phyloP scores from a whole-genome alignment of 1,139 yeast species.

The Casaregolazyma suthepensis region DNA sequence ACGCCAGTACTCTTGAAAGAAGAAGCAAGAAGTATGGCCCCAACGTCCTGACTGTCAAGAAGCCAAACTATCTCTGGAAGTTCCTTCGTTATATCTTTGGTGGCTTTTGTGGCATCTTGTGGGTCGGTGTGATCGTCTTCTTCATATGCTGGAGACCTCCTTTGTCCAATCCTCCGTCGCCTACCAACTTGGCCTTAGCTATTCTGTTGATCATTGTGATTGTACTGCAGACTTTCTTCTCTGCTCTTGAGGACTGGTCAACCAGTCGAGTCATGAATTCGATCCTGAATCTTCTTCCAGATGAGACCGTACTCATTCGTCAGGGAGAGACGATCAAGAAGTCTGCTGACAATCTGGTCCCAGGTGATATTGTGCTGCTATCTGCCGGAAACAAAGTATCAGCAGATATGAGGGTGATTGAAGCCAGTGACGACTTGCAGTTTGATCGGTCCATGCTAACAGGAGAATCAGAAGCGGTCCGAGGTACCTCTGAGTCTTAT shows the following conservation, averaged over 20 bases:
- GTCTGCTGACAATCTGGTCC: constrained; percentile 42
- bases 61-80: constrained; percentile 31
- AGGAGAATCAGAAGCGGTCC: constrained; percentile 47
- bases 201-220: constrained; percentile 42
- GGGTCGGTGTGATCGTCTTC: constrained; percentile 43
- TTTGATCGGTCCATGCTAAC: constrained; percentile 50
- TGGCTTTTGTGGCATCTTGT: constrained; percentile 44
- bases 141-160: constrained; percentile 45
- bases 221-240: constrained; percentile 43
- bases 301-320: constrained; percentile 40
- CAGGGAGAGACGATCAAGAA: constrained; percentile 33
- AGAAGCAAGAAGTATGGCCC: constrained; percentile 31
- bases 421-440: constrained; percentile 37
- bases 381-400: constrained; percentile 46
- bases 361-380: constrained; percentile 45
- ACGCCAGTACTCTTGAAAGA: constrained; percentile 28
- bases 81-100: constrained; percentile 42
- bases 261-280: constrained; percentile 47
- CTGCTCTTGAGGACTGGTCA: constrained; percentile 47
- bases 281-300: constrained; percentile 42
- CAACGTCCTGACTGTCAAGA: constrained; percentile 39
- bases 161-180: constrained; percentile 45
- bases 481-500: constrained; percentile 36
- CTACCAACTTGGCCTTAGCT: constrained; percentile 44
- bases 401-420: constrained; percentile 43